Evolutionary conservation across 495 filamentous ascomycete species (phyloP).

Genomic region (Usnea hakonensis): DNA sequence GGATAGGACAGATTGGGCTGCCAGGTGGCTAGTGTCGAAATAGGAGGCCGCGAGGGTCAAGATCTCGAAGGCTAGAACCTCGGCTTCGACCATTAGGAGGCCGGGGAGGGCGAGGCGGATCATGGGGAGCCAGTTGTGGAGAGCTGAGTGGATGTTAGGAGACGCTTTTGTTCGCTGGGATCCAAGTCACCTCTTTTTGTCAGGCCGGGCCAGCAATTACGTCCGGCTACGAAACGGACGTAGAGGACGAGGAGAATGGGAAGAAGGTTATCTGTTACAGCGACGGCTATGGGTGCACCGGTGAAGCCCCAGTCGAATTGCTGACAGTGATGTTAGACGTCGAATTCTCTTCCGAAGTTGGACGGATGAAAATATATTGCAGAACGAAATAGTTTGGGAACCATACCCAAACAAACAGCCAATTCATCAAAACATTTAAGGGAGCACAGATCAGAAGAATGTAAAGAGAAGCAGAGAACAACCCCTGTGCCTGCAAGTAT

Average conservation of each 20-base stretch:
- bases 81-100: slow-evolving; percentile 86
- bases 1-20: slow-evolving; percentile 58
- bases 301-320: slow-evolving; percentile 69
- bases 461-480: slow-evolving; percentile 60
- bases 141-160: slow-evolving; percentile 38
- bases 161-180: background rate
- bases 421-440: slow-evolving; percentile 65
- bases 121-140: slow-evolving; percentile 83
- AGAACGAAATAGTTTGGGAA: background rate
- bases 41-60: slow-evolving; percentile 65
- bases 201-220: slow-evolving; percentile 76
- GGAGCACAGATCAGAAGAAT: slow-evolving; percentile 63
- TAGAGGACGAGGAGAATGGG: slow-evolving; percentile 69
- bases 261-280: slow-evolving; percentile 73
- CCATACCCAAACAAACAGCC: slow-evolving; percentile 64
- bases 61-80: slow-evolving; percentile 79
- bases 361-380: background rate
- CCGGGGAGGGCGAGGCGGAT: slow-evolving; percentile 76
- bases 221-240: slow-evolving; percentile 47
- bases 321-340: slow-evolving; percentile 26
- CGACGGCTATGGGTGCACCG: slow-evolving; percentile 78
- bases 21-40: slow-evolving; percentile 60
- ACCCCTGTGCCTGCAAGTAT: slow-evolving; percentile 66
- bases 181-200: slow-evolving; percentile 28
- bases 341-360: background rate